Base-by-base conservation (phyloP, 1,284 basidiomycete species). In the Boletus sp. region DNA sequence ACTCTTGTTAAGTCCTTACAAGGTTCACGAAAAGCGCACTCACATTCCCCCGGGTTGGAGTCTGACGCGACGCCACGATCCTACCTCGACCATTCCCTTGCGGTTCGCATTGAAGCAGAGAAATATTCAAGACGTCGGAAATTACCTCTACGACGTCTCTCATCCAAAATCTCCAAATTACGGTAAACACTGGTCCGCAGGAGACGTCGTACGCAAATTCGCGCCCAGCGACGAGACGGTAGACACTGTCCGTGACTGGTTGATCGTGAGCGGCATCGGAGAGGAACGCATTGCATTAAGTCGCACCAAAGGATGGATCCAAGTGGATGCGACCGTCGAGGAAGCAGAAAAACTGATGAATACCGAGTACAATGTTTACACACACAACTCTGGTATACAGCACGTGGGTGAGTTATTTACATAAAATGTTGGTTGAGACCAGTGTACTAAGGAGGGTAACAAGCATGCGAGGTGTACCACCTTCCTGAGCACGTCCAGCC, bases 141-240 rank as follows among this genome's bases (percentile, higher is more conserved):
- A 61, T 13, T 63, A 59, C 52, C 64, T 75, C 27, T 17, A 59
- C 68, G 69, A 71, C 38, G 66, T 76, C 10, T 72, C 73, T 2
- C 68, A 72, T 49, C 73, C 75, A 4, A 58, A 68, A 2, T 75
- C 71, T 0, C 41, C 56, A 5, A 66, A 67, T 52, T 76, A 72
- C 44, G 72, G 73, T 2, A 64, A 71, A 27, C 72, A 75, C 52
- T 76, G 74, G 74, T 57, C 60, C 22, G 55, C 65, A 5, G 58
- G 61, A 17, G 61, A 70, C 22, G 55, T 62, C n/a, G 56, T 12
- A 17, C 33, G 69, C 17, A 65, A 59, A 33, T 73, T 77, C 48
- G 59, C 69, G n/a, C 73, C 75, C 0, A 63, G 60, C 39, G 54
- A 62, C 14, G 65, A 69, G 46, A 65, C 72, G 0, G 49, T 73